Evolutionary conservation across 225 moss, liverwort and hornwort species (phyloP), one percentile per base, ranked within the genome.

Genomic region (Takakia lepidozioides): DNA sequence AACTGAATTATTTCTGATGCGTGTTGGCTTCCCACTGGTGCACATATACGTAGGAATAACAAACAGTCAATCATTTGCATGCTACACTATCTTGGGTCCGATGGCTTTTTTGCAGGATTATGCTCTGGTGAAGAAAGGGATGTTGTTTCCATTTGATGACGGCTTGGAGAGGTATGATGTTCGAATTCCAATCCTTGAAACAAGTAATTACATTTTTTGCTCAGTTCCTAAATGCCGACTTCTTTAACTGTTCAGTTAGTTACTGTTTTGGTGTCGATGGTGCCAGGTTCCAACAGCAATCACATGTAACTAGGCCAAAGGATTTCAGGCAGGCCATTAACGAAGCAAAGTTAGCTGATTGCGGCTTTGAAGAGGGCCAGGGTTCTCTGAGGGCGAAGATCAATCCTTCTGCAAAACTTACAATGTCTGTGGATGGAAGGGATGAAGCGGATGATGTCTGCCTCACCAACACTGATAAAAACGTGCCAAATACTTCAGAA

Each of bases 41-140:
- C n/a, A n/a, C n/a, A n/a, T n/a, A n/a, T n/a, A n/a, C n/a, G n/a
- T n/a, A n/a, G n/a, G n/a, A n/a, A n/a, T n/a, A n/a, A n/a, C n/a
- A n/a, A n/a, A n/a, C n/a, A n/a, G n/a, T n/a, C n/a, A n/a, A n/a
- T n/a, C n/a, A n/a, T n/a, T 32, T 32, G 32, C 32, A 32, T 32
- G 32, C n/a, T n/a, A n/a, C n/a, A n/a, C n/a, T n/a, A n/a, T n/a
- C n/a, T n/a, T n/a, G 32, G 0, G 32, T 32, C 32, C 32, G 7
- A 7, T 32, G 8, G 7, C 11, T 40, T 32, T 51, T 47, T 29
- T 47, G 52, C 85, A 98, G 98, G 98, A 99, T 79, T 99, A 99
- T 67, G 98, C 91, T 59, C 91, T 91, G 98, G 98, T 99, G 59
- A 91, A 87, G 65, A 82, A 91, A 70, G 98, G 98, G 41, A 99